These are phyloP conservation scores for Diaporthe sp. DNA, from an alignment of 2,329 filamentous ascomycete species.

Conservation along the genomic window DNA sequence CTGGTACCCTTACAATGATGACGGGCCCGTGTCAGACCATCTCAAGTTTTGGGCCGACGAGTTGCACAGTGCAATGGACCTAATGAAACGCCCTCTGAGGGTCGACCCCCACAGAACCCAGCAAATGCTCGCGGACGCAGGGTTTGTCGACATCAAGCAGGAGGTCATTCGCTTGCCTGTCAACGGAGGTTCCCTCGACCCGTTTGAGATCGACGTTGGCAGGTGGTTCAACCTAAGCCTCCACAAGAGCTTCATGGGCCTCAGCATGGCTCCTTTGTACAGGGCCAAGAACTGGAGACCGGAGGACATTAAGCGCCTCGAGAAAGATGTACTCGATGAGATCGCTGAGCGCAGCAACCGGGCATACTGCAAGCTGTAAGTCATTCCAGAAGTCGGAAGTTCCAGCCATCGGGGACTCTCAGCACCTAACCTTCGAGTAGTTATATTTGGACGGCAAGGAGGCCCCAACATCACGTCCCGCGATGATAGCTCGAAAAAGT, in stretches of 20 bases:
- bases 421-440: slow-evolving; percentile 43
- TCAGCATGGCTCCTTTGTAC: slow-evolving; percentile 81
- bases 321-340: slow-evolving; percentile 75
- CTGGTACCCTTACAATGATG: slow-evolving; percentile 80
- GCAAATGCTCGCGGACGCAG: slow-evolving; percentile 74
- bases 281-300: slow-evolving; percentile 72
- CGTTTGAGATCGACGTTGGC: slow-evolving; percentile 76
- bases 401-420: background rate
- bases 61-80: slow-evolving; percentile 77
- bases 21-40: slow-evolving; percentile 67
- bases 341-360: slow-evolving; percentile 77
- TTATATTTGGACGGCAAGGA: slow-evolving; percentile 53
- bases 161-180: slow-evolving; percentile 78
- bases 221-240: slow-evolving; percentile 88
- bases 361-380: slow-evolving; percentile 84
- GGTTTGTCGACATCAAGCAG: slow-evolving; percentile 86
- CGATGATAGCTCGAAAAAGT: background rate
- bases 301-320: slow-evolving; percentile 74
- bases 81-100: slow-evolving; percentile 75
- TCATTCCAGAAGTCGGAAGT: slow-evolving; percentile 45
- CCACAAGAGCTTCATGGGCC: slow-evolving; percentile 78
- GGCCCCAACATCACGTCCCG: slow-evolving; percentile 40
- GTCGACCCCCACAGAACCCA: slow-evolving; percentile 66
- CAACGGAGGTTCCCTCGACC: slow-evolving; percentile 79
- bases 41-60: slow-evolving; percentile 78